A percentile compares a stretch with the other conserved stretches of the same genome.
Evolutionary conservation across 2,329 filamentous ascomycete species (phyloP).

Genomic region (Sclerotinia subarctica): DNA sequence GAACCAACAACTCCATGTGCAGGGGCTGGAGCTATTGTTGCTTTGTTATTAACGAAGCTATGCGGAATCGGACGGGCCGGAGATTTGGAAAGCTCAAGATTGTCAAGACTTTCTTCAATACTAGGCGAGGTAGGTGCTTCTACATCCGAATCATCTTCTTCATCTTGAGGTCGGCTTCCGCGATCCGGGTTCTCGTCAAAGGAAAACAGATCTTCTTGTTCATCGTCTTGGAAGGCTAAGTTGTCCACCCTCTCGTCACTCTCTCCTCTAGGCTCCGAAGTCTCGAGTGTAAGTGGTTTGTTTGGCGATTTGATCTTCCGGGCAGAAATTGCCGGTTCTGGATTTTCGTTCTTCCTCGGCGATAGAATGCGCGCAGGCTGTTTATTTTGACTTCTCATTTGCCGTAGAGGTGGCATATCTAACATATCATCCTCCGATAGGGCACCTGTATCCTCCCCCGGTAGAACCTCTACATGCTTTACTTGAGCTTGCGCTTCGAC

Average conservation of each 20-base stretch:
- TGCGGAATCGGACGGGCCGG: slow-evolving; percentile 11
- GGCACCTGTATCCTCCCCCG: slow-evolving; percentile 15
- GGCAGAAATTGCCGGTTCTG: slow-evolving; percentile 7
- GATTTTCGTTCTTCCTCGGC: neutral
- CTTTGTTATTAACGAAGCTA: slow-evolving; percentile 4
- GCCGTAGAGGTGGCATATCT: slow-evolving; percentile 30
- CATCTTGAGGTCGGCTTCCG: slow-evolving; percentile 20
- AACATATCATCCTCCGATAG: slow-evolving; percentile 31
- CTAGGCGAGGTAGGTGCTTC: slow-evolving; percentile 11
- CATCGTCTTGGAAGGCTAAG: slow-evolving; percentile 27
- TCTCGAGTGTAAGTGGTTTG: slow-evolving; percentile 17
- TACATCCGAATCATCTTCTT: slow-evolving; percentile 19
- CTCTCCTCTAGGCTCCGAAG: slow-evolving; percentile 9
- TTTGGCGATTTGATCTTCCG: slow-evolving; percentile 13
- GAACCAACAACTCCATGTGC: slow-evolving; percentile 44
- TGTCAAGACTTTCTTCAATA: slow-evolving; percentile 13
- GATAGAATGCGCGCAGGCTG: slow-evolving; percentile 22
- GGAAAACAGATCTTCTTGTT: slow-evolving; percentile 32
- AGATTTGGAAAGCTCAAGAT: slow-evolving; percentile 20
- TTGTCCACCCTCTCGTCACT: slow-evolving; percentile 19
- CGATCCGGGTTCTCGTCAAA: slow-evolving; percentile 31
- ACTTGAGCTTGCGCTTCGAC: neutral
- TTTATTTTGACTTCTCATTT: slow-evolving; percentile 23
- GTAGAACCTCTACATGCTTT: slow-evolving; percentile 6
- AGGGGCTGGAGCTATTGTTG: slow-evolving; percentile 1